phyloP scores from a whole-genome alignment of 2,329 filamentous ascomycete genomes.

The Aspergillus hiratsukae region DNA sequence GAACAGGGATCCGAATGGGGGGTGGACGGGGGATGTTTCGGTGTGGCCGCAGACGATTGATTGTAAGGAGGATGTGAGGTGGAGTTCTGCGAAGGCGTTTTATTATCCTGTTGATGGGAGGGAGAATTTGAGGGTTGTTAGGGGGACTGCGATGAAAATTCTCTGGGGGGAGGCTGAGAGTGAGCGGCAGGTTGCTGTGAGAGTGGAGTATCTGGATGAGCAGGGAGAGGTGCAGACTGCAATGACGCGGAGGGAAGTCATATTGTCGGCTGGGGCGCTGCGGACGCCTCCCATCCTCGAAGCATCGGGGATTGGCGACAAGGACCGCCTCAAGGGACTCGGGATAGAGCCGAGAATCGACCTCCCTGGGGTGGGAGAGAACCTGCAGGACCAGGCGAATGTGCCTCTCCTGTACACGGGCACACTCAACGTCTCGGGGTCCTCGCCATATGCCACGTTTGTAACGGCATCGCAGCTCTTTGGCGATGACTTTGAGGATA shows the following conservation, averaged over 20 bases:
- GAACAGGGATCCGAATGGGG: background rate
- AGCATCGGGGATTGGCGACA: constrained; percentile 56
- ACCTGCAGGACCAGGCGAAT: constrained; percentile 43
- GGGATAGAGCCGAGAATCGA: constrained; percentile 41
- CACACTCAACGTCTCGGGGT: background rate
- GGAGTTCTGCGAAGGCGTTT: background rate
- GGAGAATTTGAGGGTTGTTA: constrained; percentile 21
- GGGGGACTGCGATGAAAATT: constrained; percentile 38
- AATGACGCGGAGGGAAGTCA: constrained; percentile 46
- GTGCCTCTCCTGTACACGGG: background rate
- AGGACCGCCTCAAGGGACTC: constrained; percentile 35
- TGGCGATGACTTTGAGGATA: background rate
- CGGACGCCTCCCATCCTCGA: constrained; percentile 57
- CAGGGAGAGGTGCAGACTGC: constrained; percentile 10
- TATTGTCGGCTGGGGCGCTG: constrained; percentile 56
- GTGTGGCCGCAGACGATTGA: background rate
- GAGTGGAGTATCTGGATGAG: constrained; percentile 25
- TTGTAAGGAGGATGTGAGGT: background rate
- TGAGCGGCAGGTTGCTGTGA: constrained; percentile 23
- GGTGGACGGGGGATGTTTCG: background rate
- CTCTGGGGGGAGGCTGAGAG: background rate
- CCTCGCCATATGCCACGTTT: background rate
- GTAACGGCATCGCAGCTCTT: background rate
- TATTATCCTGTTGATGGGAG: constrained; percentile 2
- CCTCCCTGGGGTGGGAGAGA: constrained; percentile 44